Evolutionary conservation across 2,329 filamentous ascomycete genomes (phyloP).

Genomic region (Chaetomium strumarium): DNA sequence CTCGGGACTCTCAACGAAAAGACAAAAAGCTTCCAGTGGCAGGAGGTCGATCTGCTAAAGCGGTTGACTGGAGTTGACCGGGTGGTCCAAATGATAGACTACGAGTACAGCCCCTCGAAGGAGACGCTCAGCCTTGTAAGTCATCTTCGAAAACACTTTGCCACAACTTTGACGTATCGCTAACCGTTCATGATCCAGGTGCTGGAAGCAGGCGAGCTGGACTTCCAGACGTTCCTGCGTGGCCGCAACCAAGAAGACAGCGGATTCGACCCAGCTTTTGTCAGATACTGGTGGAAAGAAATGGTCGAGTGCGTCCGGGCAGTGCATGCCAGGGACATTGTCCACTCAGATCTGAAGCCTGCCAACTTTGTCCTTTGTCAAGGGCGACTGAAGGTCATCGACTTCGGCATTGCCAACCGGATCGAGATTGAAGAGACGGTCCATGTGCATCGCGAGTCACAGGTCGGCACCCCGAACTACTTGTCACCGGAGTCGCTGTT

Average conservation of each 20-base stretch:
- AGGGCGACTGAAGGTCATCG: slow-evolving; percentile 88
- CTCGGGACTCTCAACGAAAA: slow-evolving; percentile 82
- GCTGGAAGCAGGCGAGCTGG: slow-evolving; percentile 95
- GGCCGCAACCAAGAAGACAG: slow-evolving; percentile 61
- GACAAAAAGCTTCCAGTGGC: slow-evolving; percentile 80
- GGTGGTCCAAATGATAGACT: slow-evolving; percentile 86
- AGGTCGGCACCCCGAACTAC: slow-evolving; percentile 95
- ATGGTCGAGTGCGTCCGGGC: slow-evolving; percentile 94
- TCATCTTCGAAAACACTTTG: slow-evolving; percentile 18
- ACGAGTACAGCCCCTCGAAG: slow-evolving; percentile 89
- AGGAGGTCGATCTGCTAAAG: slow-evolving; percentile 81
- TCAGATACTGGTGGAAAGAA: slow-evolving; percentile 98
- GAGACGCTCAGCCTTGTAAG: slow-evolving; percentile 77
- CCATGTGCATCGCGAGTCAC: slow-evolving; percentile 92
- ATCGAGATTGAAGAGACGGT: slow-evolving; percentile 94
- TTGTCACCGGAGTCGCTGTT: slow-evolving; percentile 95
- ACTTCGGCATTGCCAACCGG: slow-evolving; percentile 97
- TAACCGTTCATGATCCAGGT: slow-evolving; percentile 46
- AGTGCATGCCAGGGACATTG: slow-evolving; percentile 85
- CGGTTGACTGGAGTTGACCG: slow-evolving; percentile 79
- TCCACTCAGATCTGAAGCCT: slow-evolving; percentile 94
- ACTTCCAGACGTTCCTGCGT: slow-evolving; percentile 80
- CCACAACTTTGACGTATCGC: not conserved
- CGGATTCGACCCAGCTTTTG: slow-evolving; percentile 80
- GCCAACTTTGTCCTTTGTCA: slow-evolving; percentile 94